phyloP scores from a whole-genome alignment of 2,329 filamentous ascomycete genomes.

The Fusarium sororula region DNA sequence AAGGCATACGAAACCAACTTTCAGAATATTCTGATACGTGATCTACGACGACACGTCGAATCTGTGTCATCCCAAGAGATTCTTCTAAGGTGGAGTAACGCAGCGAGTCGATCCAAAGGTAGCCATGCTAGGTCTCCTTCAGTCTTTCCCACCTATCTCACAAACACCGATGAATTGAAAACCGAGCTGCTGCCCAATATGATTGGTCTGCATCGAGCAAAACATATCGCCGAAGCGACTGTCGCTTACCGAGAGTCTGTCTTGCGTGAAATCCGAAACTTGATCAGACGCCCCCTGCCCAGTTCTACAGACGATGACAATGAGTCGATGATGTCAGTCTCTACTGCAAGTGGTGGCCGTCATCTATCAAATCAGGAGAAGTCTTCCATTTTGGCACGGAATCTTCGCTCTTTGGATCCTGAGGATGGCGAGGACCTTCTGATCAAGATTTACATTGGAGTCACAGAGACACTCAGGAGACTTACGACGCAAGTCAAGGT shows the following conservation, averaged over 20 bases:
- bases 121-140: constrained; percentile 73
- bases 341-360: constrained; percentile 75
- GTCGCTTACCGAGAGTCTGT: constrained; percentile 84
- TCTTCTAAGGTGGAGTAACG: constrained; percentile 83
- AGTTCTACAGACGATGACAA: constrained; percentile 95
- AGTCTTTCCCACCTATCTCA: constrained; percentile 80
- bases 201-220: constrained; percentile 81
- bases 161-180: constrained; percentile 75
- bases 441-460: constrained; percentile 82
- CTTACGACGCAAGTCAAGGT: constrained; percentile 93
- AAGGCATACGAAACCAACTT: constrained; percentile 87
- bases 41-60: constrained; percentile 83
- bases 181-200: constrained; percentile 75
- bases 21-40: constrained; percentile 77
- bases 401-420: constrained; percentile 83
- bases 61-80: constrained; percentile 77
- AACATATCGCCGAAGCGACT: constrained; percentile 83
- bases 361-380: constrained; percentile 85
- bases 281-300: constrained; percentile 86
- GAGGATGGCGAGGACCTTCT: constrained; percentile 87
- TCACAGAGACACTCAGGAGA: constrained; percentile 86
- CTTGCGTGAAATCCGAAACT: constrained; percentile 82
- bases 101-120: constrained; percentile 77
- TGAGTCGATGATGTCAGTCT: constrained; percentile 86
- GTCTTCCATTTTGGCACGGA: constrained; percentile 86